A percentile compares a stretch with the other conserved stretches of the same genome.
phyloP scores from a whole-genome alignment of 1,139 yeast species.

The Kodamaea anthophila region DNA sequence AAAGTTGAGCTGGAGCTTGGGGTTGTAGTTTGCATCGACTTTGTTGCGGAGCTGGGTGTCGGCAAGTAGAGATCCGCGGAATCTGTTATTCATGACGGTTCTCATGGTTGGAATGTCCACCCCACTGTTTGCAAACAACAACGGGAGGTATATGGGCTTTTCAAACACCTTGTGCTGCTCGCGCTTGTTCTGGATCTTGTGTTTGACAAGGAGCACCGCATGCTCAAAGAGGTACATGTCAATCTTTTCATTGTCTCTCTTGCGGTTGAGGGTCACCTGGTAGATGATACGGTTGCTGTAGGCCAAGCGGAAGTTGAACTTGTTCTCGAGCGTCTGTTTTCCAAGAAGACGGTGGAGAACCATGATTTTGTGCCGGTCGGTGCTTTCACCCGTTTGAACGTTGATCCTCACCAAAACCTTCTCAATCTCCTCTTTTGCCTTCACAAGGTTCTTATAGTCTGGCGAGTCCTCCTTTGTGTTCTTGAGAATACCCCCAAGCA shows the following conservation, averaged over 20 bases:
- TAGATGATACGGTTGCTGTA: slow-evolving; percentile 78
- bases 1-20: slow-evolving; percentile 42
- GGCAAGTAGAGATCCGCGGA: slow-evolving; percentile 35
- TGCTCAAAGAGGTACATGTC: slow-evolving; percentile 87
- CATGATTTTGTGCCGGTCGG: slow-evolving; percentile 86
- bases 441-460: slow-evolving; percentile 64
- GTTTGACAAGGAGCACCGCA: slow-evolving; percentile 77
- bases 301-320: slow-evolving; percentile 58
- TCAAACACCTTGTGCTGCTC: slow-evolving; percentile 90
- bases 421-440: slow-evolving; percentile 72
- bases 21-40: slow-evolving; percentile 24
- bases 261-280: slow-evolving; percentile 64
- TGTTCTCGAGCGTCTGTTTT: slow-evolving; percentile 69
- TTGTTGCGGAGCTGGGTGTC: slow-evolving; percentile 31
- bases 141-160: slow-evolving; percentile 85
- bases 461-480: slow-evolving; percentile 70
- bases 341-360: slow-evolving; percentile 75
- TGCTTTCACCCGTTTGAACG: slow-evolving; percentile 88
- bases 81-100: slow-evolving; percentile 34
- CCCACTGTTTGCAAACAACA: slow-evolving; percentile 68
- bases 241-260: slow-evolving; percentile 71
- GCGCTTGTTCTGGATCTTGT: slow-evolving; percentile 80
- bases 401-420: slow-evolving; percentile 77
- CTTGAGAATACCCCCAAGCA: slow-evolving; percentile 78
- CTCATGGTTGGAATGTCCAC: slow-evolving; percentile 69